Evolutionary conservation across 1,284 basidiomycete species (phyloP).

Genomic region (Sutorius eximius): DNA sequence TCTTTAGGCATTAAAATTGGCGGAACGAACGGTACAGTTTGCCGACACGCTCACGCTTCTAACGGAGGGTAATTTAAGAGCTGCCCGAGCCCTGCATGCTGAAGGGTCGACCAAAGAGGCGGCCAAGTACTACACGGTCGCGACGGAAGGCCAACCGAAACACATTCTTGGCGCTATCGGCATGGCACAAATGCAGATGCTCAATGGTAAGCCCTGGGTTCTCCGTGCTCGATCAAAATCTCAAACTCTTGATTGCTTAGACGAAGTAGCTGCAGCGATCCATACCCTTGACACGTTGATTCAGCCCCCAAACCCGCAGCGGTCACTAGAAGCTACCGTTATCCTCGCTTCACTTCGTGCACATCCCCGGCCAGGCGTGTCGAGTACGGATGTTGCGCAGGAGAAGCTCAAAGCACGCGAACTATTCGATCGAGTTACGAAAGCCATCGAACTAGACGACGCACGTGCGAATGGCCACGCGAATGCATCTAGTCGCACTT

Average conservation of each 20-base stretch:
- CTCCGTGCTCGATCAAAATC: background rate
- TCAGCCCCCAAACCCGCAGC: constrained; percentile 61
- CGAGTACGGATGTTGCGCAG: constrained; percentile 65
- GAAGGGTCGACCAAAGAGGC: constrained; percentile 64
- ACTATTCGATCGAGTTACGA: constrained; percentile 75
- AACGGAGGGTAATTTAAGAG: constrained; percentile 77
- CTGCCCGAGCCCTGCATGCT: constrained; percentile 77
- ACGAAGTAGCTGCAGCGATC: constrained; percentile 77
- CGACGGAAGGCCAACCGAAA: constrained; percentile 71
- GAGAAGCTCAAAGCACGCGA: constrained; percentile 78
- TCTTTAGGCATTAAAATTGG: constrained; percentile 78
- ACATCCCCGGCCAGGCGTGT: constrained; percentile 75
- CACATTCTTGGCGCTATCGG: constrained; percentile 81
- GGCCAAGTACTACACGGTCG: constrained; percentile 72
- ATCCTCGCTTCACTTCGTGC: constrained; percentile 87
- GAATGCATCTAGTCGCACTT: constrained; percentile 27
- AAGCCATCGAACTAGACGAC: constrained; percentile 62
- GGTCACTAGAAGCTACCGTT: constrained; percentile 78
- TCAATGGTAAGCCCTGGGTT: constrained; percentile 55
- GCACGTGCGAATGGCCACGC: constrained; percentile 40
- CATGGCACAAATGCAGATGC: constrained; percentile 82
- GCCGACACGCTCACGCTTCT: constrained; percentile 81
- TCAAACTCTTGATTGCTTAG: constrained; percentile 36
- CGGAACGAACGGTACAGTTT: constrained; percentile 90
- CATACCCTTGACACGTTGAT: constrained; percentile 85